Conservation (phyloP, 129 eudicot species). For the Flaveria linearis region DNA sequence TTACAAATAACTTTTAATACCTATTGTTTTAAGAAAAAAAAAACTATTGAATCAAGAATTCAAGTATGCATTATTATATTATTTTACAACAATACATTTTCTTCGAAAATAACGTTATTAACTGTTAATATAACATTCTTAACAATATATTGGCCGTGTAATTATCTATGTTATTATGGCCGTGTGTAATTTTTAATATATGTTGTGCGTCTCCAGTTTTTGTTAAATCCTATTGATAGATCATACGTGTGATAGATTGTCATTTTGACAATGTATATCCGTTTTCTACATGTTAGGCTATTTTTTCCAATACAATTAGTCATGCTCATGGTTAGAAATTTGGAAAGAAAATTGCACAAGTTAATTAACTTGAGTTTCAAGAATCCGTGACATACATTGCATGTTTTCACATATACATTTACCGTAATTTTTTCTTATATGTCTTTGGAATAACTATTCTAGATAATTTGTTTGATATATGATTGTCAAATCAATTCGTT, state of each 20-base stretch:
- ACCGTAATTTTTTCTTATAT: background rate
- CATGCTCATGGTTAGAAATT: background rate
- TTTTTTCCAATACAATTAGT: constrained; percentile 3
- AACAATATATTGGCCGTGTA: no score
- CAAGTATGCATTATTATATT: no score
- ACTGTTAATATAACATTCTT: no score
- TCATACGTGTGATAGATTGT: background rate
- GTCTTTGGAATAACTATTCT: background rate
- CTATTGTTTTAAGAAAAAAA: no score
- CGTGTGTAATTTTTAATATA: no score
- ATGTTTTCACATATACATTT: constrained; percentile 6
- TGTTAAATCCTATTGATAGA: background rate
- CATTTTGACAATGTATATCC: background rate
- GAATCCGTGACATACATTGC: constrained; percentile 8
- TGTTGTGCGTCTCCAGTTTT: background rate
- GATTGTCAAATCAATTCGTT: constrained; percentile 1
- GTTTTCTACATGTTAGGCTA: background rate
- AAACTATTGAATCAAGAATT: no score
- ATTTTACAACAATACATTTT: no score
- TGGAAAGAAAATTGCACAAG: background rate
- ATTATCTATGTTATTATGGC: no score
- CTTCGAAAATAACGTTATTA: no score
- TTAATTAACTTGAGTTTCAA: constrained; percentile 6
- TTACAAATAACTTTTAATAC: no score
- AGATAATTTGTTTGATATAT: background rate